These are phyloP conservation scores for Pugionium dolabratum DNA, from an alignment of 345 rosid genomes.

Conservation along the genomic window DNA sequence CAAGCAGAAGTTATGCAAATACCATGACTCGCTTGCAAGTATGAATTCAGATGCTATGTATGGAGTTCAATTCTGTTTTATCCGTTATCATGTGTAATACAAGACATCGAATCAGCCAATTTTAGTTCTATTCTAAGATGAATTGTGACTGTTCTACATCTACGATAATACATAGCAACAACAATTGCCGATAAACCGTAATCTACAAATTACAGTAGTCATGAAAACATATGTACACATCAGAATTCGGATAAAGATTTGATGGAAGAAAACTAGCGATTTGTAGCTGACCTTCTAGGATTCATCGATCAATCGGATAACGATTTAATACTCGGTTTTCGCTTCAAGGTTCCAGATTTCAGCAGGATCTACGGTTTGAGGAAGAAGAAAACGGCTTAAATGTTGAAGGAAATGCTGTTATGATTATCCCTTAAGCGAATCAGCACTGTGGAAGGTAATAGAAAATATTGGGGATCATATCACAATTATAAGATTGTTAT, in stretches of 20 bases:
- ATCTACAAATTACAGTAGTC: neutral
- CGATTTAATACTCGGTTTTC: neutral
- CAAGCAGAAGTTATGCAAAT: neutral
- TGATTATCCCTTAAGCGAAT: conserved; percentile 20
- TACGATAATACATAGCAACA: too few species aligned
- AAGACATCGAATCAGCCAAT: neutral
- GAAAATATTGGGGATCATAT: too few species aligned
- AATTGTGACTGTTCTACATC: too few species aligned
- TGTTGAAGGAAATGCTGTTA: neutral
- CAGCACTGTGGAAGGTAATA: neutral
- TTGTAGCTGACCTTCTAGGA: conserved; percentile 55
- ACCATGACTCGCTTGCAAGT: neutral
- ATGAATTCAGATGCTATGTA: neutral
- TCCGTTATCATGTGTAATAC: neutral
- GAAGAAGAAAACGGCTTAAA: conserved; percentile 20
- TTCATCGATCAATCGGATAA: conserved; percentile 47
- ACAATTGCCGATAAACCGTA: too few species aligned
- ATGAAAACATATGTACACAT: conserved; percentile 1
- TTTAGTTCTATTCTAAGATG: neutral
- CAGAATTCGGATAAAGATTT: neutral
- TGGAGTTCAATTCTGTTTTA: neutral
- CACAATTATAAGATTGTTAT: too few species aligned
- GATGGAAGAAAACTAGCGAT: neutral
- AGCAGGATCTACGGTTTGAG: conserved; percentile 29
- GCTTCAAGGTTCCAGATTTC: neutral